Percentiles rank a stretch among this genome's conserved stretches.
Evolutionary conservation across 2,329 filamentous ascomycete species (phyloP).

Genomic region (Epichloe elymi): DNA sequence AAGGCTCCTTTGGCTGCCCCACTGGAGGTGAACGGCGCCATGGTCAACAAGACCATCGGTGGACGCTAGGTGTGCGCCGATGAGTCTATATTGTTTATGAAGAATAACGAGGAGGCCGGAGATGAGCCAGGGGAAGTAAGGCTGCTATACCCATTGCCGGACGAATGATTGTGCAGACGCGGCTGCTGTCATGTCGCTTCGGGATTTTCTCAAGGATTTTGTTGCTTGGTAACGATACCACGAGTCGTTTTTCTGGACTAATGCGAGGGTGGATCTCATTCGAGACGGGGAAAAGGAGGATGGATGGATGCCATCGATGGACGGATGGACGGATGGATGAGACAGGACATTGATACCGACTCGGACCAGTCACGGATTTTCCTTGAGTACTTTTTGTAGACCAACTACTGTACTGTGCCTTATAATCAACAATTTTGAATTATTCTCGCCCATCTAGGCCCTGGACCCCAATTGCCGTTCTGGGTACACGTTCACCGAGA

Average conservation of each 20-base stretch:
- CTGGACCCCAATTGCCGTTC: no score
- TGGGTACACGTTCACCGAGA: no score
- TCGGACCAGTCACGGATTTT: neutral
- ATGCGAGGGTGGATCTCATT: neutral
- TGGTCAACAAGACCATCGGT: slow-evolving; percentile 1
- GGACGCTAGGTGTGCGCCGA: slow-evolving; percentile 10
- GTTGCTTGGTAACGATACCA: slow-evolving; percentile 4
- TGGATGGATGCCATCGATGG: neutral
- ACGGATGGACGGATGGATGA: neutral
- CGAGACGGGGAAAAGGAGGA: neutral
- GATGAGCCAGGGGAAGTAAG: neutral
- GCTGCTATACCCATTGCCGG: slow-evolving; percentile 10
- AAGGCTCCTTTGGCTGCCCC: slow-evolving; percentile 1
- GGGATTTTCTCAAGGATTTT: neutral
- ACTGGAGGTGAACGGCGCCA: slow-evolving; percentile 1
- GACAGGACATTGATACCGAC: neutral
- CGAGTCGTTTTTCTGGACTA: neutral
- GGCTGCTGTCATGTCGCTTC: neutral
- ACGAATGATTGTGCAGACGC: neutral
- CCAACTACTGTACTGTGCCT: neutral
- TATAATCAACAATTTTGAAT: neutral
- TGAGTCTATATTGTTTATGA: slow-evolving; percentile 4
- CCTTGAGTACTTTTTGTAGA: neutral
- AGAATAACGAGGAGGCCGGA: neutral
- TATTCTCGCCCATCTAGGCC: neutral